phyloP scores from a whole-genome alignment of 768 basidiomycete species.

The Boletales sp. region DNA sequence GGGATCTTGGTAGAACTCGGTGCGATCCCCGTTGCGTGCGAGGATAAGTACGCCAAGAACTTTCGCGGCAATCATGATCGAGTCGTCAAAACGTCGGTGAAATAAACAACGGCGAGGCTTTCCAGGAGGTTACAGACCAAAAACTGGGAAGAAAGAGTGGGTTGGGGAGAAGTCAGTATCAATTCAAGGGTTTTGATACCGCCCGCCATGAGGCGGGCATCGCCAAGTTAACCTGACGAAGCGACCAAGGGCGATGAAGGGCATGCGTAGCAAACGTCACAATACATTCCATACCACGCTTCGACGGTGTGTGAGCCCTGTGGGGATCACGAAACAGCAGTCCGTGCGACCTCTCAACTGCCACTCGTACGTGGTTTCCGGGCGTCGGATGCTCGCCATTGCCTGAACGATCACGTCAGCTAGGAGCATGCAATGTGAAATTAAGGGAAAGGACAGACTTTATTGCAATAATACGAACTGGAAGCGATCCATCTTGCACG shows the following conservation, averaged over 20 bases:
- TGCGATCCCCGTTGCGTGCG: conserved; percentile 74
- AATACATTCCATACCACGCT: conserved; percentile 28
- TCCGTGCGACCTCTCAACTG: conserved; percentile 9
- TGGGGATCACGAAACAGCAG: conserved; percentile 16
- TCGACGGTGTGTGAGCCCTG: conserved; percentile 16
- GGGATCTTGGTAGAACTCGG: conserved; percentile 69
- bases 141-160: conserved; percentile 4
- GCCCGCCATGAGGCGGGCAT: conserved; percentile 25
- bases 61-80: conserved; percentile 18
- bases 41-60: conserved; percentile 77
- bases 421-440: conserved; percentile 13
- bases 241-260: conserved; percentile 26
- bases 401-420: conserved; percentile 25
- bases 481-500: conserved; percentile 16
- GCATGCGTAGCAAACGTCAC: conserved; percentile 19
- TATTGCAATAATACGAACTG: conserved; percentile 9
- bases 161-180: conserved; percentile 8
- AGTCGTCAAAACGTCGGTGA: conserved; percentile 13
- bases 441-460: conserved; percentile 21
- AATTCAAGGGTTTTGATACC: conserved; percentile 28
- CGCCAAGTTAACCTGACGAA: conserved; percentile 26
- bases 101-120: background rate
- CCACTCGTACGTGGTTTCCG: conserved; percentile 24
- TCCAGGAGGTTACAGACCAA: conserved; percentile 1
- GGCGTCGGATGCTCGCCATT: conserved; percentile 20